Evolutionary conservation across 345 rosid species (phyloP).

Genomic region (Pseudoturritis turrita): DNA sequence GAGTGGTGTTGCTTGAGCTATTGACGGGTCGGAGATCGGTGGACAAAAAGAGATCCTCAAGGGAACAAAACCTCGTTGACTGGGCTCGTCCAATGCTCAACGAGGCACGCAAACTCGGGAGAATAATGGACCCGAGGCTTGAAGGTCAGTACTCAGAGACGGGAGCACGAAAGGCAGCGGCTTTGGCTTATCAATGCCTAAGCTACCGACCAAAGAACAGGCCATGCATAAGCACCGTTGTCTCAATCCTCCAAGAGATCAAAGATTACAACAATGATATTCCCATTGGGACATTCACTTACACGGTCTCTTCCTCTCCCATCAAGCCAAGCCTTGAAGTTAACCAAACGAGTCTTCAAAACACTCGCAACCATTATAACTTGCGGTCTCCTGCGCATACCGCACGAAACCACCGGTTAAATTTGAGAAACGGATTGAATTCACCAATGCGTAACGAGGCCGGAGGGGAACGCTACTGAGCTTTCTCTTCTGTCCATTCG

Average conservation of each 20-base stretch:
- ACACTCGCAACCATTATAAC: conserved; percentile 26
- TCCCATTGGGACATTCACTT: conserved; percentile 51
- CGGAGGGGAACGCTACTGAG: conserved; percentile 32
- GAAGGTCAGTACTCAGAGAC: conserved; percentile 84
- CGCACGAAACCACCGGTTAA: conserved; percentile 20
- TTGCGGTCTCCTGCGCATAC: conserved; percentile 27
- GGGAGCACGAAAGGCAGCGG: conserved; percentile 70
- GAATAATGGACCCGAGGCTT: conserved; percentile 79
- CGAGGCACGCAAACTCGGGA: conserved; percentile 55
- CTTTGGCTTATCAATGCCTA: conserved; percentile 70
- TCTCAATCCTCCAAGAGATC: conserved; percentile 53
- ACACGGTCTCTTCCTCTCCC: conserved; percentile 41
- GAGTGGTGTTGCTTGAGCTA: conserved; percentile 63
- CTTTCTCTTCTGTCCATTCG: not conserved
- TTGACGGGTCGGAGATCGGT: conserved; percentile 53
- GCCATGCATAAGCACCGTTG: conserved; percentile 57
- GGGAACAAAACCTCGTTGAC: conserved; percentile 55
- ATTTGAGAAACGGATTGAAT: conserved; percentile 27
- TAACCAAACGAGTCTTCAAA: conserved; percentile 29
- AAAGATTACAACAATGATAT: conserved; percentile 38
- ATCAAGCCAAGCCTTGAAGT: conserved; percentile 24
- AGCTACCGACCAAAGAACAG: conserved; percentile 74
- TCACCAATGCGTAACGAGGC: conserved; percentile 39
- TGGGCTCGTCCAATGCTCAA: conserved; percentile 73
- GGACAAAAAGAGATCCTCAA: conserved; percentile 44